Evolutionary conservation across 169 alveolate genomes (phyloP), one percentile per base, ranked within the genome.

Genomic region (Eimeria tenella): DNA sequence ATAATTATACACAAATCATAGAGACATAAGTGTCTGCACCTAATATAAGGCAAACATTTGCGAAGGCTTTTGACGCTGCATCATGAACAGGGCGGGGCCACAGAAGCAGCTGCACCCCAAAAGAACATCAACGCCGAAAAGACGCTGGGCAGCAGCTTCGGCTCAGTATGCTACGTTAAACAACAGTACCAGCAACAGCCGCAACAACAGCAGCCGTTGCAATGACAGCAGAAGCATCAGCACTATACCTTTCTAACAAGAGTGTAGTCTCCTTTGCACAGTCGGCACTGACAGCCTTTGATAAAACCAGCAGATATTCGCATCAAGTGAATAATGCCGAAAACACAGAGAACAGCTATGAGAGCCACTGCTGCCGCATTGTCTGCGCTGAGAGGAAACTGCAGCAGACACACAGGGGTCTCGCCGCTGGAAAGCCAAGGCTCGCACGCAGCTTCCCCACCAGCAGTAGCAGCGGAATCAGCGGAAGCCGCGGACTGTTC

Each of bases 191-290:
- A 68, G 49, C 77, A 17, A 68, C 77, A 68, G 31, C n/a, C 11
- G 77, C 77, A 68, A 23, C 77, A 68, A 3, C 31, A 68, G 19
- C 77, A 68, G 77, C 77, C 0, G 77, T 10, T 3, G 68, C 3
- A 17, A 58, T 23, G n/a, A 10, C 77, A 17, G 31, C 77, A 68
- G 31, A 3, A 68, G 77, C 77, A 68, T 15, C 77, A 68, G 31
- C 31, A 68, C 42, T 10, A 25, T n/a, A 87, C 93, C 93, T 87
- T 42, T 31, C 68, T n/a, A 4, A 50, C 23, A 6, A 81, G 75
- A 7, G 31, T 11, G 31, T 93, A 93, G 21, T 68, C 93, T 13
- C 95, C 95, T 21, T 21, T 81, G 81, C 95, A 93, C 52, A 82
- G 62, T 19, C 71, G 21, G 73, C 95, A 93, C 50, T 93, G 86